Evolutionary conservation across 768 basidiomycete genomes (phyloP).

Genomic region (Lentinula guzmanii): DNA sequence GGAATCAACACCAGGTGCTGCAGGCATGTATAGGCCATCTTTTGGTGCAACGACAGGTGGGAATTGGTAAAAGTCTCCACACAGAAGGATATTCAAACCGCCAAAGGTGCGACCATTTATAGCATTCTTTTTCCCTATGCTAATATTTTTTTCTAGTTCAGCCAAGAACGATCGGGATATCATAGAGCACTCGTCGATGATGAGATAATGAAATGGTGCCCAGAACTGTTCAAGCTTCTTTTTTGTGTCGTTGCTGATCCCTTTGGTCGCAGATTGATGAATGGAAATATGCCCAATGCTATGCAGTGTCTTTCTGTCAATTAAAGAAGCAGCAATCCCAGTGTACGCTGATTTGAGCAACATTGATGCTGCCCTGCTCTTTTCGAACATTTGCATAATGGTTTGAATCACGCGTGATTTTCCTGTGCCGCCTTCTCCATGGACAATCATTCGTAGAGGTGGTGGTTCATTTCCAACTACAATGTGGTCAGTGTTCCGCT

Average conservation of each 20-base stretch:
- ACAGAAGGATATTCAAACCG: no score
- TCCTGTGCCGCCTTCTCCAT: conserved; percentile 38
- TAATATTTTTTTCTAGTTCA: no score
- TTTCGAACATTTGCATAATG: conserved; percentile 26
- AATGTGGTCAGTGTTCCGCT: conserved; percentile 16
- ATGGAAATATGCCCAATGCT: conserved; percentile 19
- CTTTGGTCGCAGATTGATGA: neutral
- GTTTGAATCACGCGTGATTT: conserved; percentile 36
- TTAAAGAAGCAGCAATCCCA: conserved; percentile 33
- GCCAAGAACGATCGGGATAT: no score
- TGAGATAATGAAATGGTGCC: neutral
- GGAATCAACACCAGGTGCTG: no score
- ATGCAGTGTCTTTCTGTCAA: conserved; percentile 31
- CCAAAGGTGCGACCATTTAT: no score
- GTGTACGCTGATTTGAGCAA: conserved; percentile 32
- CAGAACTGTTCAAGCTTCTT: neutral
- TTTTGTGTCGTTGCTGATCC: neutral
- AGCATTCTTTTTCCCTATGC: no score
- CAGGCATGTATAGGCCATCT: no score
- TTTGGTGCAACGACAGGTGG: no score
- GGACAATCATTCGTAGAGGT: conserved; percentile 31
- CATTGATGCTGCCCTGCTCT: neutral
- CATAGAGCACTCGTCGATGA: no score
- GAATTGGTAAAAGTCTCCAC: no score
- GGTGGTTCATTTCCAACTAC: conserved; percentile 14